A percentile compares a stretch with the other conserved stretches of the same genome.
Evolutionary conservation across 768 basidiomycete genomes (phyloP).

Genomic region (Suillus clintonianus): DNA sequence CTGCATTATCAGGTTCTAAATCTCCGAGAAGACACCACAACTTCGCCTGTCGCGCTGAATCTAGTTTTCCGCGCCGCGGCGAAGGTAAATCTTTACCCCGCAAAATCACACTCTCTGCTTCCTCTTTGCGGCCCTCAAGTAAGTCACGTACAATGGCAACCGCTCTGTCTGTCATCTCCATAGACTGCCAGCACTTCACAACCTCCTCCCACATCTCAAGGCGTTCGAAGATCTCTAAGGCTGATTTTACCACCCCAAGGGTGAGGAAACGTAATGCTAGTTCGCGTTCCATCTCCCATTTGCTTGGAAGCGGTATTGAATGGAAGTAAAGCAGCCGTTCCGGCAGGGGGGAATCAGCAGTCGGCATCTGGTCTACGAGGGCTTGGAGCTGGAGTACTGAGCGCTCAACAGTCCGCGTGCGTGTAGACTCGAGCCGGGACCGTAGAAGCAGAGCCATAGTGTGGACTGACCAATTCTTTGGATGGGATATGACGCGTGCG

Average conservation of each 20-base stretch:
- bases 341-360: slow-evolving; percentile 67
- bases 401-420: slow-evolving; percentile 92
- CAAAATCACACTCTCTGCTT: slow-evolving; percentile 70
- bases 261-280: slow-evolving; percentile 81
- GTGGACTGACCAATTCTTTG: slow-evolving; percentile 93
- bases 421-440: slow-evolving; percentile 83
- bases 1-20: slow-evolving; percentile 71
- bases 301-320: slow-evolving; percentile 78
- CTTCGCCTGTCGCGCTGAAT: slow-evolving; percentile 80
- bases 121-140: slow-evolving; percentile 80
- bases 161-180: slow-evolving; percentile 80
- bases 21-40: slow-evolving; percentile 96
- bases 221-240: slow-evolving; percentile 90
- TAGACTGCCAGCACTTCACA: slow-evolving; percentile 79
- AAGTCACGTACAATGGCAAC: slow-evolving; percentile 82
- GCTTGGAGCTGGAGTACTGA: slow-evolving; percentile 92
- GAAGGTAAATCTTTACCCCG: slow-evolving; percentile 55
- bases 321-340: slow-evolving; percentile 85
- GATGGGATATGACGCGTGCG: slow-evolving; percentile 83
- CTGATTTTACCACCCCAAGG: slow-evolving; percentile 86
- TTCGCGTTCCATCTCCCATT: slow-evolving; percentile 94
- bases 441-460: slow-evolving; percentile 95
- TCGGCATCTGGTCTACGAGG: slow-evolving; percentile 95
- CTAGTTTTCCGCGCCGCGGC: slow-evolving; percentile 46
- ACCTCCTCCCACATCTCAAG: slow-evolving; percentile 99